A percentile compares a stretch with the other conserved stretches of the same genome.
phyloP scores from a whole-genome alignment of 257 asterid genomes.

The Rehmannia glutinosa region DNA sequence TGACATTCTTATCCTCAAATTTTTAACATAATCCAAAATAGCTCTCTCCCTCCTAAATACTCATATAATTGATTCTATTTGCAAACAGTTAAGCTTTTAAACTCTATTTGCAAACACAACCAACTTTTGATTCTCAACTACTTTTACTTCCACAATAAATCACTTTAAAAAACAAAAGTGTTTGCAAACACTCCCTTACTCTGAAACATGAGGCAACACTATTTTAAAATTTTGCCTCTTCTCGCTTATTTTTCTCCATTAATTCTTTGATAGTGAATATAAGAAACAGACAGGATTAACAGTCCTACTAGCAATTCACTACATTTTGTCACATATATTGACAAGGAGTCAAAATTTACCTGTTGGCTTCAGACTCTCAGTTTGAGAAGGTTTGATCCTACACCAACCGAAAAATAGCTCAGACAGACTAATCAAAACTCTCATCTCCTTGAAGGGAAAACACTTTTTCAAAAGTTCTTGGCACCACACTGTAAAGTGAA shows the following conservation, averaged over 20 bases:
- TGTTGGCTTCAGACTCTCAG: slow-evolving; percentile 46
- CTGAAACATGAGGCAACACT: too few relatives aligned
- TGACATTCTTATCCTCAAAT: too few relatives aligned
- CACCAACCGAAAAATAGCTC: slow-evolving; percentile 59
- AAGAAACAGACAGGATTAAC: background rate
- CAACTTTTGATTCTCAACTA: too few relatives aligned
- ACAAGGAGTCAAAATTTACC: slow-evolving; percentile 11
- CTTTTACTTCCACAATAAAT: too few relatives aligned
- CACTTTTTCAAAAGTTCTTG: background rate
- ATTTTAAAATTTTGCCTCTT: background rate
- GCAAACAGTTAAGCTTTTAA: too few relatives aligned
- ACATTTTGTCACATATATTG: background rate
- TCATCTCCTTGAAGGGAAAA: slow-evolving; percentile 8
- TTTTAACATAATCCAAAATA: too few relatives aligned
- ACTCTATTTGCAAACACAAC: too few relatives aligned
- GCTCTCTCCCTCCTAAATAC: too few relatives aligned
- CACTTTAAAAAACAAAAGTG: too few relatives aligned
- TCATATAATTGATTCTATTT: too few relatives aligned
- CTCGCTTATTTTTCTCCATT: background rate
- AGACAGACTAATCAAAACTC: slow-evolving; percentile 20
- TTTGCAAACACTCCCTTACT: too few relatives aligned
- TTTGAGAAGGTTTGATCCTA: slow-evolving; percentile 56
- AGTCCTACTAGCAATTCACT: background rate
- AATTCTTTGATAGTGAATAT: background rate
- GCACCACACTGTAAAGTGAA: slow-evolving; percentile 11